phyloP scores from a whole-genome alignment of 73 alveolate genomes.

The Symbiodinium pilosum region DNA sequence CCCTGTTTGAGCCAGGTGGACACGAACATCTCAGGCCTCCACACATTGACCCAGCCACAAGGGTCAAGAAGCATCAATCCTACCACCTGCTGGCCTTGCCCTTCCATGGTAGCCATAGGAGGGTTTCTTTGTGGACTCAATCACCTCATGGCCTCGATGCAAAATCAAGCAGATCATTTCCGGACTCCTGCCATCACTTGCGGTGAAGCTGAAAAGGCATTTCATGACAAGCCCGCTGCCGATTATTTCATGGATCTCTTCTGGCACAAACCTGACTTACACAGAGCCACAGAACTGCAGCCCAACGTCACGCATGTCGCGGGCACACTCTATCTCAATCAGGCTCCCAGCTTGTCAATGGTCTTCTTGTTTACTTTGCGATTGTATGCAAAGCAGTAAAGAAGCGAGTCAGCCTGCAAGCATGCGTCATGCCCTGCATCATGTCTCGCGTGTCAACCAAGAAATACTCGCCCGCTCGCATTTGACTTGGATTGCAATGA shows the following conservation, averaged over 20 bases:
- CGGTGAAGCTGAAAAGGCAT: background rate
- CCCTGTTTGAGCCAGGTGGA: slow-evolving; percentile 71
- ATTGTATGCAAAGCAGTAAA: slow-evolving; percentile 72
- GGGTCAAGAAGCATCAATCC: too few species aligned
- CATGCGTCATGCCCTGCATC: too few species aligned
- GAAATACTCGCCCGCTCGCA: too few species aligned
- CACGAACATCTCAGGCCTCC: slow-evolving; percentile 91
- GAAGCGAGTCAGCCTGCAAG: slow-evolving; percentile 58
- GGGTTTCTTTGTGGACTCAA: slow-evolving; percentile 32
- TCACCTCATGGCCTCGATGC: slow-evolving; percentile 27
- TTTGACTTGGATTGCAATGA: too few species aligned
- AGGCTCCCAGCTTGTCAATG: slow-evolving; percentile 22
- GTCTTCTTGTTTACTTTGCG: slow-evolving; percentile 71
- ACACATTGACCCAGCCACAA: background rate
- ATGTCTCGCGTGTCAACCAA: too few species aligned
- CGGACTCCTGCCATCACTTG: background rate
- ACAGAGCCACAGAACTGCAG: background rate
- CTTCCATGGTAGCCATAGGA: slow-evolving; percentile 39
- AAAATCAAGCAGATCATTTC: background rate
- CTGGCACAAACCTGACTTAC: slow-evolving; percentile 65
- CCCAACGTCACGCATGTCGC: background rate
- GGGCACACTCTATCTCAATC: background rate
- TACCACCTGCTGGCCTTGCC: background rate
- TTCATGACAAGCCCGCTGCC: background rate
- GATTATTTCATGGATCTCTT: slow-evolving; percentile 63